Evolutionary conservation across 2,329 filamentous ascomycete species (phyloP).

Genomic region (Cladosporium velox): DNA sequence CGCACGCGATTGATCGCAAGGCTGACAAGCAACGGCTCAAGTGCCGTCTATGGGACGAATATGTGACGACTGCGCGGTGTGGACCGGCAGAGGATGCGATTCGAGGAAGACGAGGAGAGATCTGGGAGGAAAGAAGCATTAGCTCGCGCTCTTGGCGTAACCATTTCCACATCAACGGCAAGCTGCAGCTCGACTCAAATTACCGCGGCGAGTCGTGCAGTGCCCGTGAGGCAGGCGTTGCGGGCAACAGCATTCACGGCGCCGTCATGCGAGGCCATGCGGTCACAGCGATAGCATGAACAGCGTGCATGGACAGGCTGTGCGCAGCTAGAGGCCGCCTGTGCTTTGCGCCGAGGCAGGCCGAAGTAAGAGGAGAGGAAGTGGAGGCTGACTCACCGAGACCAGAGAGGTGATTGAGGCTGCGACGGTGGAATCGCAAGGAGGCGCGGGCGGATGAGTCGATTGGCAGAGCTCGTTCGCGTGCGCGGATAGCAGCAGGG

Average conservation of each 20-base stretch:
- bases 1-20: slow-evolving; percentile 4
- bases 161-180: slow-evolving; percentile 12
- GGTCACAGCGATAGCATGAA: slow-evolving; percentile 6
- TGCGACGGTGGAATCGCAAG: slow-evolving; percentile 9
- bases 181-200: slow-evolving; percentile 17
- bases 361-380: slow-evolving; percentile 5
- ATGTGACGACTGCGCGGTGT: slow-evolving; percentile 8
- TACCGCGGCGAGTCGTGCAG: slow-evolving; percentile 16
- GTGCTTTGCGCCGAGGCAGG: slow-evolving; percentile 10
- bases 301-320: neutral
- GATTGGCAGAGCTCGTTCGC: slow-evolving; percentile 17
- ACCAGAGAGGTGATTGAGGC: slow-evolving; percentile 6
- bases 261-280: slow-evolving; percentile 7
- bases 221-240: slow-evolving; percentile 6
- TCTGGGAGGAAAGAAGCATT: slow-evolving; percentile 7
- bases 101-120: slow-evolving; percentile 11
- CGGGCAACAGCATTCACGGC: slow-evolving; percentile 13
- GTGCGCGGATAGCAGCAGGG: slow-evolving; percentile 17
- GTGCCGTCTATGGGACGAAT: neutral
- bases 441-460: slow-evolving; percentile 13
- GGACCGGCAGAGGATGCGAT: slow-evolving; percentile 8
- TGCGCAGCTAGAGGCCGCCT: neutral
- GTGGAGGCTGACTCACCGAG: slow-evolving; percentile 18
- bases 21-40: neutral
- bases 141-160: slow-evolving; percentile 14